Conservation (phyloP, 176 grass and related monocot species). For the Oryza glumipatula region DNA sequence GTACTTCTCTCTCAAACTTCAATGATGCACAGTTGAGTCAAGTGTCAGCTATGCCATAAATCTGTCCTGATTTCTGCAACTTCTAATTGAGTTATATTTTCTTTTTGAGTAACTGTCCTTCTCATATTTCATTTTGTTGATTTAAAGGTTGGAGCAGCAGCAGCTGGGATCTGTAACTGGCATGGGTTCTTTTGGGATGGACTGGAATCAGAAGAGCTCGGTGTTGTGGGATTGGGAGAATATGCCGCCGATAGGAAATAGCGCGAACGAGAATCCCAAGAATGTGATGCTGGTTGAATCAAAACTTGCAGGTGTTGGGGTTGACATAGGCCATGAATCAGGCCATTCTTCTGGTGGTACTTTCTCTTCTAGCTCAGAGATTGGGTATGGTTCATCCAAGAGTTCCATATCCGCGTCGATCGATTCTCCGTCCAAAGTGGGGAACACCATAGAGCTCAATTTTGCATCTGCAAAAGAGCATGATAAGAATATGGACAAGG, state of each 20-base stretch:
- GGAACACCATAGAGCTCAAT: slow-evolving; percentile 48
- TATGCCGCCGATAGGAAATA: slow-evolving; percentile 16
- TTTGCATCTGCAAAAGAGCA: slow-evolving; percentile 35
- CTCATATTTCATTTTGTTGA: neutral
- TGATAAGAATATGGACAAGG: slow-evolving; percentile 25
- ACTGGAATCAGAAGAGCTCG: slow-evolving; percentile 56
- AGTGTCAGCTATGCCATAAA: slow-evolving; percentile 25
- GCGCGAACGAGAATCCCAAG: slow-evolving; percentile 30
- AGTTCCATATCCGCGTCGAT: slow-evolving; percentile 47
- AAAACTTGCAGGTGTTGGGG: slow-evolving; percentile 28
- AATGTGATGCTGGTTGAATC: slow-evolving; percentile 25
- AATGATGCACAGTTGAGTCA: slow-evolving; percentile 18
- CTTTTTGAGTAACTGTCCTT: neutral
- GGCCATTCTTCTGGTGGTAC: slow-evolving; percentile 39
- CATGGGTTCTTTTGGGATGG: slow-evolving; percentile 61
- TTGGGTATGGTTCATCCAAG: slow-evolving; percentile 59
- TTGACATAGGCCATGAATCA: slow-evolving; percentile 31
- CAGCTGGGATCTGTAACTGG: slow-evolving; percentile 5
- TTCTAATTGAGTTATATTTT: neutral
- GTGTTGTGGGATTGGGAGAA: slow-evolving; percentile 65
- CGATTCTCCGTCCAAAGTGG: slow-evolving; percentile 48
- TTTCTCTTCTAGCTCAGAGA: slow-evolving; percentile 55
- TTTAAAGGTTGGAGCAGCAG: slow-evolving; percentile 41
- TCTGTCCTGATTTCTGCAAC: slow-evolving; percentile 12
- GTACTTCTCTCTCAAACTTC: slow-evolving; percentile 29